Percentiles rank a stretch among this genome's conserved stretches.
Evolutionary conservation across 2,329 filamentous ascomycete genomes (phyloP).

Genomic region (Arthroderma uncinatum): DNA sequence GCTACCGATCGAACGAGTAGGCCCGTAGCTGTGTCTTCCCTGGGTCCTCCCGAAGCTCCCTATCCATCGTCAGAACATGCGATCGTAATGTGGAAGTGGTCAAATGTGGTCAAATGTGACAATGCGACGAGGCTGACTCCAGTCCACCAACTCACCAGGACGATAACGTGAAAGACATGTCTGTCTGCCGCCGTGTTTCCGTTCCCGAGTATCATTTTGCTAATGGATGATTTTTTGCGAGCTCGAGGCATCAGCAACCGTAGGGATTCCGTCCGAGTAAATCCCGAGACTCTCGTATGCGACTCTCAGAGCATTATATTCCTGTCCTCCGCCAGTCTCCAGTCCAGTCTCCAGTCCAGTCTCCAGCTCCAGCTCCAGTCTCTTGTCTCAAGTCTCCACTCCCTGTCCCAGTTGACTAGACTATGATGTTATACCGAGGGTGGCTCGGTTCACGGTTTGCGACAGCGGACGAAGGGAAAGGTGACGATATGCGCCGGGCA

Average conservation of each 20-base stretch:
- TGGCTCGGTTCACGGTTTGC: background rate
- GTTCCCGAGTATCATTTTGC: background rate
- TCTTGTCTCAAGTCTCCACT: no score
- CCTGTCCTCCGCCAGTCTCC: no score
- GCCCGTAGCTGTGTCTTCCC: slow-evolving; percentile 80
- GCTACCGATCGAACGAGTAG: slow-evolving; percentile 75
- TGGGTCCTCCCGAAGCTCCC: slow-evolving; percentile 82
- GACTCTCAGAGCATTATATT: no score
- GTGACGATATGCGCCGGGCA: no score
- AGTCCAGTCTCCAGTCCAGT: no score
- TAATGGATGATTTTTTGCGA: background rate
- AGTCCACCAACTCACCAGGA: background rate
- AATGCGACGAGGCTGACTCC: background rate
- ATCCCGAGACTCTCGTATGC: no score
- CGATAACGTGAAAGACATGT: background rate
- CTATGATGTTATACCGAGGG: no score
- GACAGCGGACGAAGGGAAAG: background rate
- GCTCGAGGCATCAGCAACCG: background rate
- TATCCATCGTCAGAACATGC: slow-evolving; percentile 35
- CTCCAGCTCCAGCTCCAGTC: no score
- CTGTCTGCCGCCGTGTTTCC: background rate
- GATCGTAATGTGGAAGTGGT: background rate
- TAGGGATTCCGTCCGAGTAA: no score
- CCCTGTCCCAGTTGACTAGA: no score
- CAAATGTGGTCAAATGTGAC: background rate